Base-by-base conservation (phyloP, 306 rosid genomes). In the Gastrolobium bilobum region DNA sequence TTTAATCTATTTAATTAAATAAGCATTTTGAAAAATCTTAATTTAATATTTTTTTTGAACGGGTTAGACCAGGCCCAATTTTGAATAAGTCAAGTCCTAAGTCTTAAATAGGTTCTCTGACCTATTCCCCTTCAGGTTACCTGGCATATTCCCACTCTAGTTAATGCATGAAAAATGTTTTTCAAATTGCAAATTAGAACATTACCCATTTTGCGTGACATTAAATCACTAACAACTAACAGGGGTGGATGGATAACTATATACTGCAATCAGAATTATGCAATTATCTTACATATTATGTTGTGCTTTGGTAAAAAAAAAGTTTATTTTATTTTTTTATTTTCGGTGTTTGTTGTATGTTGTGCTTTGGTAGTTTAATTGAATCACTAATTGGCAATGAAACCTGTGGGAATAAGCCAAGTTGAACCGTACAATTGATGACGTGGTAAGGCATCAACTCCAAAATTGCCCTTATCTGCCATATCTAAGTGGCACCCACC, bases 401-500 rank as follows among this genome's bases (percentile, higher is more conserved):
- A 82, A 31, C 60, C 48, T 11, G 14, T 26, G 59, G n/a, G 31
- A 67, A 40, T 54, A 54, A 20, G 51, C 76, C 43, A 76, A 59
- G 75, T 30, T 85, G 76, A 65, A 42, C 54, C 72, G 80, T 72
- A 20, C 26, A 20, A 20, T 76, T 33, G 71, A 56, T 73, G 30
- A 58, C 54, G 82, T 31, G 20, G 46, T 40, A 35, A 66, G 56
- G 88, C 91, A 84, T 84, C 75, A 81, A 86, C 80, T 82, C 81
- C 85, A 79, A 80, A 75, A 73, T 84, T 61, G 68, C 75, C 87
- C 83, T 85, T 87, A 84, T 80, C 87, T 84, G 84, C 51, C 81
- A 71, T 33, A 82, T 89, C 88, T 42, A n/a, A 37, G 88, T 75
- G 87, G 91, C 50, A 40, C 89, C 93, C 89, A 87, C 82, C 72